Evolutionary conservation across 2,329 filamentous ascomycete genomes (phyloP), one percentile per base, ranked within the genome.

Genomic region (Fusarium xyrophilum): DNA sequence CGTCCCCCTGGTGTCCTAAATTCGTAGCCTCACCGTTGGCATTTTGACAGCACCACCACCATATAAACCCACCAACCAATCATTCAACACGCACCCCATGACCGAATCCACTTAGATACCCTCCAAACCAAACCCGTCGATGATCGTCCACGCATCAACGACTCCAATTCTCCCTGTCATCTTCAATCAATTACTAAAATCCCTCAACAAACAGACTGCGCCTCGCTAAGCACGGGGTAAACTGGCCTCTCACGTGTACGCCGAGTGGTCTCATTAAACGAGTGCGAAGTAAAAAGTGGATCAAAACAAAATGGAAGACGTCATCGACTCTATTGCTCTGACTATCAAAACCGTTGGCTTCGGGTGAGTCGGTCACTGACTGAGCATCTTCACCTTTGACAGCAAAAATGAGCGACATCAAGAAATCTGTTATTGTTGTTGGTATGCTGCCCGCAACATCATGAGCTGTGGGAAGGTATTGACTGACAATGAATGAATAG

Each of bases 401-500:
- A 32, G 39, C 21, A 12, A 56, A 67, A 50, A 70, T 68, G 60
- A 56, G 38, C 35, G 36, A 62, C 39, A 40, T 51, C 17, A 69
- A 68, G 30, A 75, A 73, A 61, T 74, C 73, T 21, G 74, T 70
- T 27, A 68, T 77, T 30, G 66, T 76, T 60, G 64, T 77, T 56
- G 75, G 75, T 75, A 65, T 42, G 63, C 2, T 25, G 23, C 23
- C 23, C 23, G 4, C 23, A 25, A 25, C 6, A 25, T 25, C 23
- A 25, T 25, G 23, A 25, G 23, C 23, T 25, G 6, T 25, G 23
- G 6, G 23, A 25, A 5, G 23, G 23, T 25, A 25, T 25, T 25
- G 23, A 25, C 23, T 25, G 23, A 25, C 23, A 25, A 25, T 25
- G n/a, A n/a, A n/a, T n/a, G n/a, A n/a, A n/a, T n/a, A n/a, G n/a